A percentile compares a stretch with the other conserved stretches of the same genome.
Evolutionary conservation across 2,329 filamentous ascomycete genomes (phyloP).

Genomic region (Pyrenophora teres): DNA sequence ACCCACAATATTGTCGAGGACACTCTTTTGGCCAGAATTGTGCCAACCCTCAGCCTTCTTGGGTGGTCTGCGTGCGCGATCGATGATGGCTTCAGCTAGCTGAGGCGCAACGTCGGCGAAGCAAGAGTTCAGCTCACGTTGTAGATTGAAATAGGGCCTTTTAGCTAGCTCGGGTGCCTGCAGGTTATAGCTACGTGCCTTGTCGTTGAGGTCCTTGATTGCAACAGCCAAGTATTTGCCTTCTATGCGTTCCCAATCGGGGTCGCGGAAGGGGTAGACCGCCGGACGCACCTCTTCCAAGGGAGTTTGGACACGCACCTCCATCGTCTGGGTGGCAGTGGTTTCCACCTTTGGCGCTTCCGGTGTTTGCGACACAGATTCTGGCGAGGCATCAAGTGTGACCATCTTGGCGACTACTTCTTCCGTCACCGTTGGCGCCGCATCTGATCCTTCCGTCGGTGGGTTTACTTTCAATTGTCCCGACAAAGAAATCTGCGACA

Average conservation of each 20-base stretch:
- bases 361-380: constrained; percentile 3
- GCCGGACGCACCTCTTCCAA: constrained; percentile 44
- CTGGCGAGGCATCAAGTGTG: constrained; percentile 16
- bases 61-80: constrained; percentile 62
- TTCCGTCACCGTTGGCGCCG: constrained; percentile 27
- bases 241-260: constrained; percentile 75
- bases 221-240: constrained; percentile 74
- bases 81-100: constrained; percentile 72
- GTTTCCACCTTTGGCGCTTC: constrained; percentile 1
- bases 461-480: constrained; percentile 48
- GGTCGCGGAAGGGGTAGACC: constrained; percentile 72
- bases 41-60: constrained; percentile 46
- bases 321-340: constrained; percentile 20
- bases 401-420: constrained; percentile 34
- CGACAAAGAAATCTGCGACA: constrained; percentile 55
- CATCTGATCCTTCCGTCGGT: constrained; percentile 7
- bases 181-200: constrained; percentile 89
- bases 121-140: constrained; percentile 79
- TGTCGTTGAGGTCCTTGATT: constrained; percentile 75
- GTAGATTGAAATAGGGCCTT: constrained; percentile 86
- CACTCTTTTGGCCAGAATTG: constrained; percentile 52
- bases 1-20: constrained; percentile 66
- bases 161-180: constrained; percentile 92
- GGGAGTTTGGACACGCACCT: constrained; percentile 13
- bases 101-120: constrained; percentile 84